Evolutionary conservation across 805 yeast genomes (phyloP), one percentile per base, ranked within the genome.

Genomic region (Ogataea naganishii): DNA sequence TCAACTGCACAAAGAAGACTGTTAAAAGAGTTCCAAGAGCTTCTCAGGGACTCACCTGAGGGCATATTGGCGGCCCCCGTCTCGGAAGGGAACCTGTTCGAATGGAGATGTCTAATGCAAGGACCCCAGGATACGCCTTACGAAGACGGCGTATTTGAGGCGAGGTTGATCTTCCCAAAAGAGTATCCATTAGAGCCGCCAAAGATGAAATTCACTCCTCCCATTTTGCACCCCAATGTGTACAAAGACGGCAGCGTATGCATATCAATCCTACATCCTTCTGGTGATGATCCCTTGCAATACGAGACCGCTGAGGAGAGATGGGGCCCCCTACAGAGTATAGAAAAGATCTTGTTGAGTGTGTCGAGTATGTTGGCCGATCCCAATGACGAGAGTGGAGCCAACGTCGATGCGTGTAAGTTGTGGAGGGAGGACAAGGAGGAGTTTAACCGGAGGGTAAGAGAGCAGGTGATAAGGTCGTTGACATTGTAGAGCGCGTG

Each of bases 251-350:
- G 98, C 3, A 84, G 84, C 15, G 98, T 92, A 4, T 92, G 98
- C 55, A 92, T 92, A 29, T 84, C 95, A 11, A 92, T 92, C 29
- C 64, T 92, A 40, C 98, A 92, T 52, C 76, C 96, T 1, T 95
- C 97, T 1, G 98, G 98, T 8, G 95, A 88, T 44, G 98, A 92
- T 55, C 97, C 98, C 14, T 74, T 86, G 53, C 86, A 80, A 68
- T 92, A 92, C 58, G 98, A 92, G 55, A 59, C 83, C 18, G 95
- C 97, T 0, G 94, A 88, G 44, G 98, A 92, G 58, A 65, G 98
- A 41, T 92, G 98, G 98, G 82, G 94, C 6, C 98, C 98, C 0
- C 88, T 92, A 18, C 98, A 92, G 54, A 82, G 94, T 50, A 88
- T 92, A n/a, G 98, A 92, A 58, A 92, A 92, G 68, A 92, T 92